phyloP scores from a whole-genome alignment of 306 rosid genomes.

The Prunus persica region DNA sequence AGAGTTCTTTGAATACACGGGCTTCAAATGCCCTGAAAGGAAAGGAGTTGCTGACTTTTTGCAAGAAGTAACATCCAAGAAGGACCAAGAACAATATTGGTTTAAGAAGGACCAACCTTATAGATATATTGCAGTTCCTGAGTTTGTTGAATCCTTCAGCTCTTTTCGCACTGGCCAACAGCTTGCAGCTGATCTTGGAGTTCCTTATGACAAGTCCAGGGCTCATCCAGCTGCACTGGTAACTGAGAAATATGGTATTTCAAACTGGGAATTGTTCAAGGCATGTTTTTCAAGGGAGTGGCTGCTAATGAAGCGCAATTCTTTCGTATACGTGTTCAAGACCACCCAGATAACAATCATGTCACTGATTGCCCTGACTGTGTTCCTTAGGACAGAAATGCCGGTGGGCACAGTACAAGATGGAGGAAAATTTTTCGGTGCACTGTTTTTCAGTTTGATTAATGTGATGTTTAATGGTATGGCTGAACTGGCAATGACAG shows the following conservation, averaged over 20 bases:
- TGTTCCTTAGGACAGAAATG: conserved; percentile 72
- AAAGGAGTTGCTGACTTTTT: conserved; percentile 85
- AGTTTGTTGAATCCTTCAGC: conserved; percentile 42
- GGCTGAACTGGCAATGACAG: conserved; percentile 59
- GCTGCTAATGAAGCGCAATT: conserved; percentile 32
- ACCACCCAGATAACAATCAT: conserved; percentile 52
- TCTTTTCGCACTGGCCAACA: conserved; percentile 53
- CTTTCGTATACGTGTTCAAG: conserved; percentile 58
- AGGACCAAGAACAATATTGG: conserved; percentile 91
- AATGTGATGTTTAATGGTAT: conserved; percentile 82
- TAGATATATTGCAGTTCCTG: conserved; percentile 51
- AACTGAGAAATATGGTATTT: conserved; percentile 60
- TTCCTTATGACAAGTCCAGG: conserved; percentile 53
- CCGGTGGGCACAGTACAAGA: conserved; percentile 36
- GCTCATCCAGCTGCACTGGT: conserved; percentile 72
- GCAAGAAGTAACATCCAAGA: conserved; percentile 82
- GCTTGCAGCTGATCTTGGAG: conserved; percentile 33
- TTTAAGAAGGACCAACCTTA: conserved; percentile 41
- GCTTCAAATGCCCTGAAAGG: conserved; percentile 71
- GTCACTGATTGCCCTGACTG: conserved; percentile 49
- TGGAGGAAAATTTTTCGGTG: conserved; percentile 63
- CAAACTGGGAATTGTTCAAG: conserved; percentile 64
- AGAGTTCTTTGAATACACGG: conserved; percentile 60
- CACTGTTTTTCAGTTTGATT: conserved; percentile 55
- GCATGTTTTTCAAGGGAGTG: conserved; percentile 78